A percentile compares a stretch with the other conserved stretches of the same genome.
phyloP scores from a whole-genome alignment of 305 asterid species.

The Solanum aculeatissimum region DNA sequence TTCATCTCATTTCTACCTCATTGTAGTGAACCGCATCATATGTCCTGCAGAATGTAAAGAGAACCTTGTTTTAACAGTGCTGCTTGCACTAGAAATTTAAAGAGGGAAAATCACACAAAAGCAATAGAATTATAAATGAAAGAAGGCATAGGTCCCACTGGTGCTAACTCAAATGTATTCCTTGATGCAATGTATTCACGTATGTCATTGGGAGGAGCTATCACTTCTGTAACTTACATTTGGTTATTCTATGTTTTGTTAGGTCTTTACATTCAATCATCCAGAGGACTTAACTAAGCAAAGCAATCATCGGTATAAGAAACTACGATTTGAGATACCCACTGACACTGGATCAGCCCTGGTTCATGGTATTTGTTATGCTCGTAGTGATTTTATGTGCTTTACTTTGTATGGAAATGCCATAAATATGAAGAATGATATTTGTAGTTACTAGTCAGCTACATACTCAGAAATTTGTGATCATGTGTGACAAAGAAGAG shows the following conservation, averaged over 20 bases:
- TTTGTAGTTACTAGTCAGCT: neutral
- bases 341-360: constrained; percentile 75
- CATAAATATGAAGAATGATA: neutral
- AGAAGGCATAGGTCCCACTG: neutral
- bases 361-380: constrained; percentile 62
- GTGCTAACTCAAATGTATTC: neutral
- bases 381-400: neutral
- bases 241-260: constrained; percentile 14
- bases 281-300: constrained; percentile 50
- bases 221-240: constrained; percentile 2
- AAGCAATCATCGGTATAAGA: constrained; percentile 69
- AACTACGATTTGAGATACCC: constrained; percentile 66
- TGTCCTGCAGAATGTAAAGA: neutral
- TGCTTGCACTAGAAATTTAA: neutral
- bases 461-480: neutral
- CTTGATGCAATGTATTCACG: neutral
- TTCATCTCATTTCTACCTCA: neutral
- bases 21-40: neutral
- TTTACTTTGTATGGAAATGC: neutral
- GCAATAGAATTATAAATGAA: neutral
- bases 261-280: constrained; percentile 90
- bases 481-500: neutral
- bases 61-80: neutral
- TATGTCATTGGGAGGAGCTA: neutral
- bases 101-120: neutral